Base-by-base conservation (phyloP, 225 moss, liverwort and hornwort genomes). In the Straminergon stramineum region DNA sequence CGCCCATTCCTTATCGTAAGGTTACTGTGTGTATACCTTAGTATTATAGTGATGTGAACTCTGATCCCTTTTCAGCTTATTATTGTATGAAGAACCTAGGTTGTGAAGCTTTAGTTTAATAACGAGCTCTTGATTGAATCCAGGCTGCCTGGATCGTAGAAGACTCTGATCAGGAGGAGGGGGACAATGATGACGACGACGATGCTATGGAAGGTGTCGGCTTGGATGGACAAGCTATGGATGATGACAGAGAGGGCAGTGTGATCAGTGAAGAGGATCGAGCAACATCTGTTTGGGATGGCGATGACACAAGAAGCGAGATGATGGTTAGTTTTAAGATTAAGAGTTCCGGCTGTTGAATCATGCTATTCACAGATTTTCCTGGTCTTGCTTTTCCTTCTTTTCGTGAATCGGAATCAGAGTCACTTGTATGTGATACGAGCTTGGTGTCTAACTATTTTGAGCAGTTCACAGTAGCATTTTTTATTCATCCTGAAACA, bases 141-240 rank as follows among this genome's bases (percentile, higher is more conserved):
- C 93, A 98, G 97, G 97, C 99, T 90, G 95, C 97, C 58, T 99
- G 99, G 99, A 97, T 97, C 83, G 92, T 97, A 28, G 98, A 98
- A 73, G 94, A 96, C 82, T 95, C 95, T 78, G 96, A 97, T 81
- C 90, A 94, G 89, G 99, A 96, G 84, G 91, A 91, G 80, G 95
- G 76, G 73, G 91, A 91, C 41, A 81, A 79, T 84, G 94, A 87
- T 11, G 90, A 87, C 76, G 92, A 87, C 18, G 95, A 89, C 30
- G 92, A 92, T 85, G 93, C 88, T 39, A 91, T 94, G 95, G 93
- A 94, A 91, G 91, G 73, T 88, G 92, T 84, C 80, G 92, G 78
- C 71, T 68, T 89, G 90, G 93, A 90, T 86, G 94, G 88, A 32
- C 91, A 94, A 87, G 85, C 79, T 83, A 91, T 91, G 89, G 94